phyloP scores from a whole-genome alignment of 495 filamentous ascomycete genomes.

The Podospora pseudopauciseta region DNA sequence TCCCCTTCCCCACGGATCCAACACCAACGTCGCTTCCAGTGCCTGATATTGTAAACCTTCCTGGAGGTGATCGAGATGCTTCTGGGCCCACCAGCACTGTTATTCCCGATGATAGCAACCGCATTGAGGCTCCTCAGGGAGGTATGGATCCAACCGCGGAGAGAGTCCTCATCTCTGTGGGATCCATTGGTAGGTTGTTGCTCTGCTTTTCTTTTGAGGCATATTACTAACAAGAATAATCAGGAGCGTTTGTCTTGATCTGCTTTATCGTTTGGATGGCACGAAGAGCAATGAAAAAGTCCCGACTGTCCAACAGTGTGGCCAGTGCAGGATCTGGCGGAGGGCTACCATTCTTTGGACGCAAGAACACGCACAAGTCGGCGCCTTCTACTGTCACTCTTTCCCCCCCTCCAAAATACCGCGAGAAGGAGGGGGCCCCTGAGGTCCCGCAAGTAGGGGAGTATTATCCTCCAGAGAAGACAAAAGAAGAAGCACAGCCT shows the following conservation, averaged over 20 bases:
- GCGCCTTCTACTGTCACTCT: slow-evolving; percentile 14
- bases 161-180: slow-evolving; percentile 44
- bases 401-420: slow-evolving; percentile 33
- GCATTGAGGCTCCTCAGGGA: slow-evolving; percentile 9
- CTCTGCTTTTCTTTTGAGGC: not conserved
- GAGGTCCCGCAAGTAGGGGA: slow-evolving; percentile 12
- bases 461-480: slow-evolving; percentile 33
- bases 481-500: slow-evolving; percentile 5
- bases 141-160: slow-evolving; percentile 38
- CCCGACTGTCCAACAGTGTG: slow-evolving; percentile 19
- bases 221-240: not conserved
- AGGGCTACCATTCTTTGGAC: slow-evolving; percentile 18
- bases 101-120: slow-evolving; percentile 16
- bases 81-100: slow-evolving; percentile 16
- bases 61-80: not conserved
- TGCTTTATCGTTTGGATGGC: slow-evolving; percentile 41
- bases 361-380: slow-evolving; percentile 24
- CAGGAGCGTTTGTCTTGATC: slow-evolving; percentile 42
- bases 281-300: slow-evolving; percentile 37
- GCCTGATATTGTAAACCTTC: not conserved
- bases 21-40: not conserved
- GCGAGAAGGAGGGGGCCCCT: slow-evolving; percentile 26
- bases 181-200: slow-evolving; percentile 45
- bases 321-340: slow-evolving; percentile 3
- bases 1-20: not conserved